Percentiles rank a stretch among this genome's conserved stretches.
These are phyloP conservation scores for Phoenix roebelenii DNA, from an alignment of 176 grass and related monocot species.

Conservation along the genomic window DNA sequence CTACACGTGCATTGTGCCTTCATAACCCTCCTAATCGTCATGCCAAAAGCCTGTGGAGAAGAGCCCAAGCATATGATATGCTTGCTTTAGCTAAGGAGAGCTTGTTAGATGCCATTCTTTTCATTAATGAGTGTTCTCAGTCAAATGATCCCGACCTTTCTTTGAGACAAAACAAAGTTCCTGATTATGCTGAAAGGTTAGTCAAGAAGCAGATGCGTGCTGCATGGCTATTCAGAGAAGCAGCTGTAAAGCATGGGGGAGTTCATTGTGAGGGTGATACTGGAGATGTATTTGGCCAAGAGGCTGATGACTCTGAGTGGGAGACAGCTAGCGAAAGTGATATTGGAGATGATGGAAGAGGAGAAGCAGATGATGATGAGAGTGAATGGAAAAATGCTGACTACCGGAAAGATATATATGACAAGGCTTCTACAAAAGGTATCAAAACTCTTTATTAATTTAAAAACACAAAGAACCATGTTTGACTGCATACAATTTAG, in stretches of 20 bases:
- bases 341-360: conserved; percentile 47
- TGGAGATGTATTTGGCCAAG: conserved; percentile 72
- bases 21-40: conserved; percentile 81
- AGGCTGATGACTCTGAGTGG: conserved; percentile 89
- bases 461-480: not conserved
- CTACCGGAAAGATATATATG: conserved; percentile 41
- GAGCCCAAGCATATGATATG: conserved; percentile 99
- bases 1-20: conserved; percentile 82
- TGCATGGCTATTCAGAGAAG: conserved; percentile 94
- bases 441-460: not conserved
- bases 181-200: conserved; percentile 94
- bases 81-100: conserved; percentile 93
- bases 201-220: conserved; percentile 97
- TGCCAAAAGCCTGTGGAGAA: conserved; percentile 96
- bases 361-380: conserved; percentile 42
- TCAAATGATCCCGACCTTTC: conserved; percentile 83
- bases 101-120: conserved; percentile 93
- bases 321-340: conserved; percentile 88
- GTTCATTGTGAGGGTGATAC: conserved; percentile 56
- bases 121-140: conserved; percentile 89
- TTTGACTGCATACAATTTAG: not conserved
- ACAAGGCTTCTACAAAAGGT: conserved; percentile 49
- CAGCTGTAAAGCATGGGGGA: conserved; percentile 77
- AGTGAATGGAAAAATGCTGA: conserved; percentile 60
- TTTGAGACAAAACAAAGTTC: conserved; percentile 90